These are phyloP conservation scores for Dicorynia guianensis DNA, from an alignment of 306 rosid genomes.

Conservation along the genomic window DNA sequence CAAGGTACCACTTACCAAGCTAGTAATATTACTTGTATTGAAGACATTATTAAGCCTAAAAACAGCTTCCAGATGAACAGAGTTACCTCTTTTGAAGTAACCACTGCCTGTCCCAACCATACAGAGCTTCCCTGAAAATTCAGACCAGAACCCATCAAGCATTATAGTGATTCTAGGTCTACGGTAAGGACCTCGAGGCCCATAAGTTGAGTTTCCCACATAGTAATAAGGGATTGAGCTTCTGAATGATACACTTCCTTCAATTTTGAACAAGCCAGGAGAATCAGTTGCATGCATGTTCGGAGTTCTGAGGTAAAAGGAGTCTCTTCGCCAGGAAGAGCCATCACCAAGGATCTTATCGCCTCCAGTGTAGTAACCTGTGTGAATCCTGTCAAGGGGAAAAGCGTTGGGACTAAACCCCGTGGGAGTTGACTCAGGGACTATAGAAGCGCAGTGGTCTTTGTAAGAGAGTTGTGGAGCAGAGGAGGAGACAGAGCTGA, in stretches of 20 bases:
- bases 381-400: conserved; percentile 24
- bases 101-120: conserved; percentile 53
- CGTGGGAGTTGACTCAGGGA: conserved; percentile 39
- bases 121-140: conserved; percentile 57
- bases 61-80: conserved; percentile 33
- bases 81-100: conserved; percentile 38
- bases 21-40: conserved; percentile 43
- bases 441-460: conserved; percentile 51
- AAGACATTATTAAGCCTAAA: conserved; percentile 58
- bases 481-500: conserved; percentile 34
- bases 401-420: neutral
- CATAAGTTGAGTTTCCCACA: conserved; percentile 31
- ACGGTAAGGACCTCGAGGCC: neutral
- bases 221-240: conserved; percentile 9
- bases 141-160: conserved; percentile 67
- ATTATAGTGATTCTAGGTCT: neutral
- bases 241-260: conserved; percentile 32
- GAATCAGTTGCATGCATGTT: conserved; percentile 33
- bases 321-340: neutral
- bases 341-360: neutral
- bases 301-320: conserved; percentile 19
- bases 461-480: conserved; percentile 39
- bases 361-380: conserved; percentile 52
- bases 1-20: conserved; percentile 61
- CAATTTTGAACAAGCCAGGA: conserved; percentile 45